phyloP scores from a whole-genome alignment of 2,329 filamentous ascomycete species.

The Elsinoe ampelina region DNA sequence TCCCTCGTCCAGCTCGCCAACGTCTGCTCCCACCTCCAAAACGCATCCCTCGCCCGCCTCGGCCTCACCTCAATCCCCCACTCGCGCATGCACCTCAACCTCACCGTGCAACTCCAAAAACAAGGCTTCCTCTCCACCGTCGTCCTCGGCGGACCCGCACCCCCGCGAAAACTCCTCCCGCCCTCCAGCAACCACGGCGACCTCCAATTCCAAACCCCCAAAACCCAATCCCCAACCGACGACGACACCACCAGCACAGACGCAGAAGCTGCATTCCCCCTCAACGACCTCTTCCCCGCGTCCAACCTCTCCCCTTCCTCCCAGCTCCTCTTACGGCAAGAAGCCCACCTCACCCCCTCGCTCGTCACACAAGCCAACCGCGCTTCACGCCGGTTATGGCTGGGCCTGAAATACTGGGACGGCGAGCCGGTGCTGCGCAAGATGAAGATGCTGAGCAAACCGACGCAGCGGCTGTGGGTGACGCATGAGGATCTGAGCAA shows the following conservation, averaged over 20 bases:
- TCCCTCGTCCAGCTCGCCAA: conserved; percentile 66
- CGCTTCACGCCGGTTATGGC: conserved; percentile 67
- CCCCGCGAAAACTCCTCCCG: conserved; percentile 27
- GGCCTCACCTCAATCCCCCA: conserved; percentile 75
- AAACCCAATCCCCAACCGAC: neutral
- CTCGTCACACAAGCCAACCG: conserved; percentile 48
- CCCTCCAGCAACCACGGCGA: conserved; percentile 16
- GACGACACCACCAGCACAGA: neutral
- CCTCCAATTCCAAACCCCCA: conserved; percentile 1
- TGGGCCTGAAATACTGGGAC: conserved; percentile 84
- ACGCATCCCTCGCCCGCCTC: conserved; percentile 74
- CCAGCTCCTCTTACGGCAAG: neutral
- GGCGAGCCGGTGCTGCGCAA: conserved; percentile 66
- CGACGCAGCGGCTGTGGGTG: conserved; percentile 62
- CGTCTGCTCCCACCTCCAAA: conserved; percentile 85
- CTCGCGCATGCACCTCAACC: conserved; percentile 67
- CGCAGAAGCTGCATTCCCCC: neutral
- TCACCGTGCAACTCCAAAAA: conserved; percentile 70
- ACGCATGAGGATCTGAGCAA: conserved; percentile 51
- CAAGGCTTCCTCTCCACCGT: conserved; percentile 74
- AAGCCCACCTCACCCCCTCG: conserved; percentile 11
- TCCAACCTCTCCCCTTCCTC: conserved; percentile 12
- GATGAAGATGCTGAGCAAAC: conserved; percentile 60
- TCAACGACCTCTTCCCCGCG: conserved; percentile 12
- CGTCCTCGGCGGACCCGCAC: conserved; percentile 58